These are phyloP conservation scores for Amoebophrya sp. DNA, from an alignment of 169 alveolate genomes.

Conservation along the genomic window DNA sequence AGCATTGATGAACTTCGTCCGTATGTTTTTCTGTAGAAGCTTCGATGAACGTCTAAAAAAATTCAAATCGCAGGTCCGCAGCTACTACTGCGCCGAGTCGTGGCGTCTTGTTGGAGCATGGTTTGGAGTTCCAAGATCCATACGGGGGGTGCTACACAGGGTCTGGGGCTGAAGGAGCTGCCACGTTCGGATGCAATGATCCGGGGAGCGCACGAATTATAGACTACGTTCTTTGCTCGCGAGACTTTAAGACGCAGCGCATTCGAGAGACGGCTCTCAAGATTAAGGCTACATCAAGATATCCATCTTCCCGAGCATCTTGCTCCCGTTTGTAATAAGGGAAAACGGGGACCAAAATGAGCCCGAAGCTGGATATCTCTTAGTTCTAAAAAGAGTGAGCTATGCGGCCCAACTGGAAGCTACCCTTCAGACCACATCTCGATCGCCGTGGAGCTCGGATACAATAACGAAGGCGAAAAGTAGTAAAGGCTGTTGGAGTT, in stretches of 20 bases:
- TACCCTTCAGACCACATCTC: not conserved
- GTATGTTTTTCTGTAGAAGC: not conserved
- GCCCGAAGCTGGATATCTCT: no score
- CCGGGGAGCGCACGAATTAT: not conserved
- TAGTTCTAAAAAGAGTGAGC: no score
- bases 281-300: no score
- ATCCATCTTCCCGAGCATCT: no score
- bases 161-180: not conserved
- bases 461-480: no score
- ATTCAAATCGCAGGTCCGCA: not conserved
- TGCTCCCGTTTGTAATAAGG: no score
- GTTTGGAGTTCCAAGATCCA: not conserved
- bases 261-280: not conserved
- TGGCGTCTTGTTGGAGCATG: not conserved
- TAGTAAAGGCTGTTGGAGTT: no score
- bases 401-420: not conserved
- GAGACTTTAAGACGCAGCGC: not conserved
- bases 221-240: not conserved
- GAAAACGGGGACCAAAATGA: no score
- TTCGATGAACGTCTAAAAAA: not conserved
- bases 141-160: not conserved
- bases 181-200: not conserved
- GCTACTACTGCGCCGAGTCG: not conserved
- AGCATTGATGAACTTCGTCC: not conserved
- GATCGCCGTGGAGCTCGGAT: not conserved